phyloP scores from a whole-genome alignment of 2,329 filamentous ascomycete genomes.

The Fusarium concolor region DNA sequence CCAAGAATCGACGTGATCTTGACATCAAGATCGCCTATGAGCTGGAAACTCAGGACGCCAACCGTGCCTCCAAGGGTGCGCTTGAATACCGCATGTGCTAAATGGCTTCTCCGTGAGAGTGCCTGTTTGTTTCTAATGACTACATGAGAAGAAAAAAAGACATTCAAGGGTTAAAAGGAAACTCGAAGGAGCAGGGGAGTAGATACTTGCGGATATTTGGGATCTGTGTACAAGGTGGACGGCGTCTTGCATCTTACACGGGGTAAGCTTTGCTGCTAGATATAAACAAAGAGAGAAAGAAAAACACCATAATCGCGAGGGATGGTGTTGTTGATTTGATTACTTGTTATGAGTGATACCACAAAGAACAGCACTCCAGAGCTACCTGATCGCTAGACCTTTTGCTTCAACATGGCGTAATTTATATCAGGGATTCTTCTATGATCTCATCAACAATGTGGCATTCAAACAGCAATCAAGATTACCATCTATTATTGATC shows the following conservation, averaged over 20 bases:
- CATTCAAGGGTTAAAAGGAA: conserved; percentile 8
- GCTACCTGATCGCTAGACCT: conserved; percentile 42
- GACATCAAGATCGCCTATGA: conserved; percentile 90
- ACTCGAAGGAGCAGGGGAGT: conserved; percentile 12
- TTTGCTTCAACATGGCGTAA: conserved; percentile 38
- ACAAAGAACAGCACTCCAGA: conserved; percentile 46
- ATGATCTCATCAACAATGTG: neutral
- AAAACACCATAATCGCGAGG: conserved; percentile 31
- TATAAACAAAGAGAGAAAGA: conserved; percentile 26
- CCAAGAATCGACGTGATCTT: conserved; percentile 93
- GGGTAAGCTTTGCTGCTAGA: conserved; percentile 40
- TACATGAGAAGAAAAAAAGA: conserved; percentile 37
- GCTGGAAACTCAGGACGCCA: conserved; percentile 79
- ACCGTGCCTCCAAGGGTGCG: conserved; percentile 73
- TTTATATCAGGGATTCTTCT: neutral
- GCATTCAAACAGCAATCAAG: neutral
- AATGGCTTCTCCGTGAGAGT: conserved; percentile 9
- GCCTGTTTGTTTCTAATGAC: conserved; percentile 43
- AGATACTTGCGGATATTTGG: conserved; percentile 37
- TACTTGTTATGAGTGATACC: conserved; percentile 47
- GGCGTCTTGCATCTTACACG: conserved; percentile 46
- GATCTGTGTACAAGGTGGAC: conserved; percentile 40
- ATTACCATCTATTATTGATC: neutral
- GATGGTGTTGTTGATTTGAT: conserved; percentile 42
- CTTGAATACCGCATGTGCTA: conserved; percentile 86